Base-by-base conservation (phyloP, 768 basidiomycete genomes). In the Mycena olivaceomarginata region DNA sequence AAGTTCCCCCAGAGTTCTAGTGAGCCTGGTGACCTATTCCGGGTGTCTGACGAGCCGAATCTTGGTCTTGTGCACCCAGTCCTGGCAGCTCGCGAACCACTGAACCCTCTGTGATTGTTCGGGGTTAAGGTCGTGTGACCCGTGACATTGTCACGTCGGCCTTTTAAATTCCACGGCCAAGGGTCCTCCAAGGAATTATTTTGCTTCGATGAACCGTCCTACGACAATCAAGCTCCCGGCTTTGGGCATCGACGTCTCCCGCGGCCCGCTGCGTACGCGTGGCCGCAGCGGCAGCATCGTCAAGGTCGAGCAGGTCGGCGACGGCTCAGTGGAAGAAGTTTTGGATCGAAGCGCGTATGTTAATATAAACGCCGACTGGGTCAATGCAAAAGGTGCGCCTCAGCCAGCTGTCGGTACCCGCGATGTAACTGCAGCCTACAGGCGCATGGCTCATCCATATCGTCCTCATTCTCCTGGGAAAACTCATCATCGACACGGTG, bases 401-500 rank as follows among this genome's bases (percentile, higher is more conserved):
- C 74, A 53, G 70, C 71, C 67, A 57, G 8, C 59, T 78, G 48
- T 45, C 43, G 8, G 31, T 67, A n/a, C 9, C n/a, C 16, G 62
- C 41, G 13, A 68, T 48, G 18, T 75, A 12, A 72, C 65, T 25
- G 31, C 9, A 59, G 43, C 60, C 67, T 48, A 5, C 81, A 99
- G 98, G 98, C 74, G 98, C 98, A 80, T 99, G 98, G 98, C 87
- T 98, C 80, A 99, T 99, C 76, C 98, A 99, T 84, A 92, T 98
- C 71, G 94, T 99, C 53, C 93, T 99, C 82, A 97, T 99, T 81
- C 90, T 95, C 69, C 86, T 92, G 31, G 97, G 96, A 72, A 99
- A 99, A 87, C 91, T 99, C 78, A 91, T 98, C 81, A 92, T 99
- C 82, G 98, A 99, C 88, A 95, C 95, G 20, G 90, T 99, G 59